These are phyloP conservation scores for Solanum habrochaites DNA, from an alignment of 257 asterid genomes.

Conservation along the genomic window DNA sequence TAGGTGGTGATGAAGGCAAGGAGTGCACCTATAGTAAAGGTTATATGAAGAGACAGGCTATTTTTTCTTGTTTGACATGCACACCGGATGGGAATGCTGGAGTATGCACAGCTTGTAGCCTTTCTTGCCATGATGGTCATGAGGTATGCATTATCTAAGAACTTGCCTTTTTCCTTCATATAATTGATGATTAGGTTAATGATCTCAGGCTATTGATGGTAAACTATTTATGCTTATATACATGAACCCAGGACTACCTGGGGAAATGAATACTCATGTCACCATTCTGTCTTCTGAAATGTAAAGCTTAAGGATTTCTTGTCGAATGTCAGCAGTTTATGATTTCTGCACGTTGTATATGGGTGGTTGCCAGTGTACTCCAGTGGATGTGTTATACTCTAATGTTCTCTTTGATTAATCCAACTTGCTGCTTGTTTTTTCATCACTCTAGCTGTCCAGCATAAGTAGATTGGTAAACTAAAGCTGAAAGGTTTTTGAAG, in stretches of 20 bases:
- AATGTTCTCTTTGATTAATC: background rate
- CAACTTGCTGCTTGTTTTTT: background rate
- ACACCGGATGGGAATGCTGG: conserved; percentile 90
- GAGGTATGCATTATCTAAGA: conserved; percentile 40
- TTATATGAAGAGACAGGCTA: conserved; percentile 75
- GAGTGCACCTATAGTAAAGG: conserved; percentile 80
- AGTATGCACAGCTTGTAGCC: conserved; percentile 84
- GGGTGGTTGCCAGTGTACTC: background rate
- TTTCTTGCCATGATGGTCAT: conserved; percentile 90
- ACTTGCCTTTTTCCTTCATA: background rate
- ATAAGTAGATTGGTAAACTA: background rate
- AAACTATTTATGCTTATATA: background rate
- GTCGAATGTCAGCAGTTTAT: background rate
- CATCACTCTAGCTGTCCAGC: background rate
- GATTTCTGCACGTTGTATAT: background rate
- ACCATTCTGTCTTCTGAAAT: background rate
- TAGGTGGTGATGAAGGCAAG: conserved; percentile 96
- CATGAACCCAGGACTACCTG: background rate
- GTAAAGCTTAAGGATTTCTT: background rate
- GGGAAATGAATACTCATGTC: background rate
- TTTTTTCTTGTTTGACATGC: conserved; percentile 91
- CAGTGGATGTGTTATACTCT: background rate
- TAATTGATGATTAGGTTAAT: background rate
- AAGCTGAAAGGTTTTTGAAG: background rate
- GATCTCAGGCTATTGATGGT: background rate